Evolutionary conservation across 2,329 filamentous ascomycete genomes (phyloP), one percentile per base, ranked within the genome.

Genomic region (Trichophyton rubrum): DNA sequence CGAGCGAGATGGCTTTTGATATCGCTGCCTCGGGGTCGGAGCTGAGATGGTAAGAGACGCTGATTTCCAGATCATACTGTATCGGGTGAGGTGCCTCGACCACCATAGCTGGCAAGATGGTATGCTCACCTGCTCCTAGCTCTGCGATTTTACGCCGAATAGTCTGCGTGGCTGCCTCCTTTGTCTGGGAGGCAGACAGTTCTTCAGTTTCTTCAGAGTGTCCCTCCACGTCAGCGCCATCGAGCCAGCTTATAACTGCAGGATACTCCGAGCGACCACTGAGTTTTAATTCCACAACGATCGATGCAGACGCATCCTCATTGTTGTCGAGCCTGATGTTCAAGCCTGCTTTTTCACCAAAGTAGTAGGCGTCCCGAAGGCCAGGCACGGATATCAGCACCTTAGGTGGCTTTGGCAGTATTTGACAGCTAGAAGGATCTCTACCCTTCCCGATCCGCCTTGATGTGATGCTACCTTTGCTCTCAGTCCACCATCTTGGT

Each of bases 331-430:
- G 76, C 49, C 86, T 82, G 43, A 97, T 78, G 0, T 80, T 75
- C 22, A 97, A 72, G 5, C 77, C 77, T 30, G 96, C 82, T 0
- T 77, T 72, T 74, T 99, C 93, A 67, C 95, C 87, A 1, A 88
- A 88, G 70, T 96, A 97, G 71, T 92, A 95, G 60, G 90, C 85
- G 11, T 83, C 80, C 61, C 80, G 77, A 6, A 86, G 73, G 45
- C 83, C 80, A 1, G 82, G 77, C 8, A 89, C 75, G 27, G 77
- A 80, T 53, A 99, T 83, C 66, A 89, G 85, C 77, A 99, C 84
- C 73, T 96, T 97, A 0, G 93, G 93, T 30, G 92, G 93, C 65
- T 95, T 88, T 1, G 93, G 92, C 59, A 90, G 79, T 24, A 99
- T 85, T 60, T 83, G 85, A 60, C 95, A 82, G 1, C 77, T 75